Evolutionary conservation across 2,329 filamentous ascomycete genomes (phyloP).

Genomic region (Cytospora mali): DNA sequence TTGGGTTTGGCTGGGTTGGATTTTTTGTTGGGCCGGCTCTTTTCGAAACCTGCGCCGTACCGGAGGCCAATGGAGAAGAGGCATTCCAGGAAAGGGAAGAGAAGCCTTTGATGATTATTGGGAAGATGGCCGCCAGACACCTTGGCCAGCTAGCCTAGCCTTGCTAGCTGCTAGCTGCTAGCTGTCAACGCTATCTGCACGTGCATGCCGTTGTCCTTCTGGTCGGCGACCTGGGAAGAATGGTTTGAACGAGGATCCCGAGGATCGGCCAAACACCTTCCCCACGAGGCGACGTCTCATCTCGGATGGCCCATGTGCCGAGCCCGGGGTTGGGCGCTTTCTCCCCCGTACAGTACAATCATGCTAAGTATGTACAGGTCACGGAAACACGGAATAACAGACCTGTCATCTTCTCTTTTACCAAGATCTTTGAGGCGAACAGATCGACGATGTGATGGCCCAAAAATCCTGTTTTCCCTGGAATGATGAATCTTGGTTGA

Average conservation of each 20-base stretch:
- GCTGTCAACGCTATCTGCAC: neutral
- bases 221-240: slow-evolving; percentile 7
- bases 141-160: no score
- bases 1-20: neutral
- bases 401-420: neutral
- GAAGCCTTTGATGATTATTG: neutral
- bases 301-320: slow-evolving; percentile 24
- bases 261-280: slow-evolving; percentile 9
- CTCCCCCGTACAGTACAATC: neutral
- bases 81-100: neutral
- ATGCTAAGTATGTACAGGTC: neutral
- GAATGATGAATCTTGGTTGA: neutral
- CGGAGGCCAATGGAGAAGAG: neutral
- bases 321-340: slow-evolving; percentile 11
- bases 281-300: slow-evolving; percentile 19
- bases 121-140: no score
- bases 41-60: neutral
- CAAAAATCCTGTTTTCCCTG: neutral
- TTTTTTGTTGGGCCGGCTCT: slow-evolving; percentile 16
- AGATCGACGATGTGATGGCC: neutral
- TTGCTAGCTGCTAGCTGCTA: neutral
- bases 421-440: neutral
- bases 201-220: neutral
- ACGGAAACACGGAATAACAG: neutral
- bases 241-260: slow-evolving; percentile 17